Base-by-base conservation (phyloP, 2,329 filamentous ascomycete genomes). In the Fusarium sp. region DNA sequence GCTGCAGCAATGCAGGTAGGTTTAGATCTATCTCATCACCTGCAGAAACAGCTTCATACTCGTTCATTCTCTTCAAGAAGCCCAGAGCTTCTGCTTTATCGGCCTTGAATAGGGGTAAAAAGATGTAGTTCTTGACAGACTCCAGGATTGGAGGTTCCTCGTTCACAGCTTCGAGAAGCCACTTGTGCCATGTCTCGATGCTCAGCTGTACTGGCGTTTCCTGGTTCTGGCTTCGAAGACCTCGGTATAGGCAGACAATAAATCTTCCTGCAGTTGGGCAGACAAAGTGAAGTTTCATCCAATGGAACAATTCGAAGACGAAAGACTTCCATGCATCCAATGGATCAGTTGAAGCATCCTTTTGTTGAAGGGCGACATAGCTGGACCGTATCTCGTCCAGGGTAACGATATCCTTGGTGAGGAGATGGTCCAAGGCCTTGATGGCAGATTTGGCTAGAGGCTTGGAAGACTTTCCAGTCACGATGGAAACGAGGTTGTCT, bases 391-490 rank as follows among this genome's bases (percentile, higher is more conserved):
- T 73, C 55, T 85, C 77, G 53, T 78, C 71, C 53, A 83, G 68
- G 67, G 77, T 78, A 25, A 90, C 75, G 11, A 88, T 79, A 3
- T 79, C 77, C 72, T 90, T 92, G 43, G 80, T 77, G 4, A 92
- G 71, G 53, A 92, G 84, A 68, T 88, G 83, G 43, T 90, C 87
- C 34, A 92, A 77, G 13, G 84, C 84, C 69, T 88, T 88, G 59
- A 92, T 83, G 7, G 88, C 85, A 32, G 89, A 89, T 72, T 92
- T 92, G 36, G 88, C 86, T 47, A 88, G 80, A 9, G 87, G 83
- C 62, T 85, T 87, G 13, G 86, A 81, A 31, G 86, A 86, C 58
- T 85, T 81, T 53, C 85, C 82, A 22, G 83, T 80, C 38, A 91
- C 81, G 12, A 89, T 85, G 2, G 84, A 82, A 13, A 90, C 70